phyloP scores from a whole-genome alignment of 257 asterid species.

The Fraxinus anomala region DNA sequence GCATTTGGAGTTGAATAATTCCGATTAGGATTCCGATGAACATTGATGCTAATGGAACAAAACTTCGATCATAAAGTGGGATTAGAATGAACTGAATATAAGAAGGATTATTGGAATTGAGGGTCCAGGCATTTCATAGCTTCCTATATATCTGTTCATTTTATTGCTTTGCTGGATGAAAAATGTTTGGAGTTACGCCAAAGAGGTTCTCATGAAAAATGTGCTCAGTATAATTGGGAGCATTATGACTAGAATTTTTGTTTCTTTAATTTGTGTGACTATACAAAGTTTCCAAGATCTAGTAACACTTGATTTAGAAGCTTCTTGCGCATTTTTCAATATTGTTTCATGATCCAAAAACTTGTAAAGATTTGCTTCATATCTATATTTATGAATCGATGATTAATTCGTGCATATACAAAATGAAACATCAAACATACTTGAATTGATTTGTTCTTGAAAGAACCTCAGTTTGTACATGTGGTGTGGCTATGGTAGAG shows the following conservation, averaged over 20 bases:
- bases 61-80: too few relatives aligned
- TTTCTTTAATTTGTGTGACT: conserved; percentile 73
- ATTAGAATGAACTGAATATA: too few relatives aligned
- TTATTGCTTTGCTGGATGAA: conserved; percentile 74
- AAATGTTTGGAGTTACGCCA: conserved; percentile 85
- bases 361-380: conserved; percentile 31
- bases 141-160: conserved; percentile 52
- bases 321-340: conserved; percentile 27
- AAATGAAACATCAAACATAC: conserved; percentile 32
- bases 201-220: conserved; percentile 75
- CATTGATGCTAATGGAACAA: too few relatives aligned
- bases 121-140: conserved; percentile 43
- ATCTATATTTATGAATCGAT: not conserved
- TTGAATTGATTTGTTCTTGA: conserved; percentile 67
- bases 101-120: too few relatives aligned
- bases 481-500: too few relatives aligned
- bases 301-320: conserved; percentile 15
- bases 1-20: too few relatives aligned
- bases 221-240: conserved; percentile 71
- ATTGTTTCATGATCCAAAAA: conserved; percentile 68
- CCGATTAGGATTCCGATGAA: too few relatives aligned
- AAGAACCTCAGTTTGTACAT: conserved; percentile 48
- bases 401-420: not conserved
- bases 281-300: conserved; percentile 56
- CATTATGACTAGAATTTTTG: conserved; percentile 67